These are phyloP conservation scores for Verticillium longisporum DNA, from an alignment of 2,329 filamentous ascomycete species.

Conservation along the genomic window DNA sequence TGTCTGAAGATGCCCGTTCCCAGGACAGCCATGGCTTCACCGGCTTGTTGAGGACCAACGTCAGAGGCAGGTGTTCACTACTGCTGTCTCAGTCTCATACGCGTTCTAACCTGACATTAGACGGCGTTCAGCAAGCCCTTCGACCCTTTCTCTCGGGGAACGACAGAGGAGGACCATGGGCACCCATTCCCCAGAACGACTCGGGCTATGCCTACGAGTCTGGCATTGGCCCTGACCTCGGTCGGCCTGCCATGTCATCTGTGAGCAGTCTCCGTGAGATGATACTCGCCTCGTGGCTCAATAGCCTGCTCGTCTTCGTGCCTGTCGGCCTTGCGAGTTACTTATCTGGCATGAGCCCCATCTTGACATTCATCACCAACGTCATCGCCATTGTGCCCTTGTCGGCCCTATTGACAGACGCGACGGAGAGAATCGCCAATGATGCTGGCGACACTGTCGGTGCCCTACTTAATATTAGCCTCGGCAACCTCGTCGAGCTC, in stretches of 20 bases:
- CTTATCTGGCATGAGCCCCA: constrained; percentile 23
- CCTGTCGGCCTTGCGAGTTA: constrained; percentile 58
- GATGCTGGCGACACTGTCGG: constrained; percentile 52
- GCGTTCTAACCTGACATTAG: background rate
- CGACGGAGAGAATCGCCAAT: constrained; percentile 52
- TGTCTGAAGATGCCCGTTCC: background rate
- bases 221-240: background rate
- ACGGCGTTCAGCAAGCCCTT: background rate
- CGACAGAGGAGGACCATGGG: background rate
- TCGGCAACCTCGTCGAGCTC: constrained; percentile 56
- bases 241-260: background rate
- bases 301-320: constrained; percentile 63
- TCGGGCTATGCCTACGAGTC: background rate
- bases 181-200: background rate
- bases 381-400: constrained; percentile 54
- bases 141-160: background rate
- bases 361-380: constrained; percentile 50
- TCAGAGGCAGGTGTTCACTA: background rate
- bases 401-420: constrained; percentile 50
- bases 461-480: constrained; percentile 54
- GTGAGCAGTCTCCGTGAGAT: constrained; percentile 8
- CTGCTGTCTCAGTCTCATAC: background rate
- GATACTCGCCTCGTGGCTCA: constrained; percentile 43
- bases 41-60: background rate
- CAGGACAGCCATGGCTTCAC: background rate